A percentile compares a stretch with the other conserved stretches of the same genome.
Evolutionary conservation across 352 stramenopile species (phyloP).

Genomic region (Blastocystis sp.): DNA sequence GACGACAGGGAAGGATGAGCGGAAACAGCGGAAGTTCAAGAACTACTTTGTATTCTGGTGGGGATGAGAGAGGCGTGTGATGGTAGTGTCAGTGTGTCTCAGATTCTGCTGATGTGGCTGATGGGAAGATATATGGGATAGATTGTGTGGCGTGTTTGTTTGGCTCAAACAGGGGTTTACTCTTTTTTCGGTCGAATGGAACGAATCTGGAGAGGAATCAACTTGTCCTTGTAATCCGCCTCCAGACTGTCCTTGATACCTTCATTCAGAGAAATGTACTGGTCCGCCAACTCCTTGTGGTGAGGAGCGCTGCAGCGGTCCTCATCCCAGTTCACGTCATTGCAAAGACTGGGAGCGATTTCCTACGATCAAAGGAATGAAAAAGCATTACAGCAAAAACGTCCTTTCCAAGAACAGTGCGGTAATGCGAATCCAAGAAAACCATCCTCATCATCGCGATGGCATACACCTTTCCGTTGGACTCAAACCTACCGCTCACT

Average conservation of each 20-base stretch:
- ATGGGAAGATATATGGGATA: slow-evolving; percentile 31
- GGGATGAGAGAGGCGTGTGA: background rate
- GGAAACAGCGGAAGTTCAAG: background rate
- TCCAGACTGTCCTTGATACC: background rate
- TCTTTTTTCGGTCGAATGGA: background rate
- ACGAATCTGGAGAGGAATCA: background rate
- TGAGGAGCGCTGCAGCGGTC: background rate
- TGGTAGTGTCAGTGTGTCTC: background rate
- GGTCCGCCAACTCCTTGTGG: background rate
- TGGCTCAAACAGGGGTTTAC: background rate
- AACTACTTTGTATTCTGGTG: slow-evolving; percentile 40
- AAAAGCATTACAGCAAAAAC: background rate
- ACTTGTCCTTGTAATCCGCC: slow-evolving; percentile 6
- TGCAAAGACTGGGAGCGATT: background rate
- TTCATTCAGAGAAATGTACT: slow-evolving; percentile 13
- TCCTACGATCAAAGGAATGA: background rate
- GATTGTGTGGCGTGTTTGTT: background rate
- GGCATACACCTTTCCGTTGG: slow-evolving; percentile 32
- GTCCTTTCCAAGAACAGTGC: background rate
- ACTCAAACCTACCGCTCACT: background rate
- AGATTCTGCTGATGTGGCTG: slow-evolving; percentile 11
- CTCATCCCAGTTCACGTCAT: background rate
- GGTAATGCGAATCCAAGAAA: slow-evolving; percentile 16
- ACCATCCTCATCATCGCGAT: slow-evolving; percentile 50
- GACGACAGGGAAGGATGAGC: background rate